A percentile compares a stretch with the other conserved stretches of the same genome.
phyloP scores from a whole-genome alignment of 805 yeast genomes.

The Yamadazyma kitorensis region DNA sequence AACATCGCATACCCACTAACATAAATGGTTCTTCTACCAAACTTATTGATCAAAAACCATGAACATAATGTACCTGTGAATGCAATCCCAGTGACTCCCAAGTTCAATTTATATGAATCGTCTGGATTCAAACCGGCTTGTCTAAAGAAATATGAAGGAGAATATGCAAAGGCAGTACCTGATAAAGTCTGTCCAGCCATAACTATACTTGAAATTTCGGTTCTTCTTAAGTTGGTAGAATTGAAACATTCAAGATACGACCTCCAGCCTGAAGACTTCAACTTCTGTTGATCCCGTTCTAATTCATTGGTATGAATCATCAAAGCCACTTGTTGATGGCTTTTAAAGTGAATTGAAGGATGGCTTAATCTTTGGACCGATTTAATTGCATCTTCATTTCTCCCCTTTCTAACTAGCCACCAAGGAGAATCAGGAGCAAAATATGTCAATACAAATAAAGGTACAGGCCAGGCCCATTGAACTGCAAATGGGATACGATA shows the following conservation, averaged over 20 bases:
- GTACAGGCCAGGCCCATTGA: slow-evolving; percentile 59
- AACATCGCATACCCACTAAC: slow-evolving; percentile 34
- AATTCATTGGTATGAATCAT: slow-evolving; percentile 28
- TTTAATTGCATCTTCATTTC: slow-evolving; percentile 40
- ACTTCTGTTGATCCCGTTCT: slow-evolving; percentile 27
- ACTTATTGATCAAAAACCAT: slow-evolving; percentile 25
- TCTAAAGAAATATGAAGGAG: slow-evolving; percentile 47
- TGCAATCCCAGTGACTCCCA: slow-evolving; percentile 29
- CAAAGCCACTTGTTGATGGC: slow-evolving; percentile 14
- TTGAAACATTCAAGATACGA: slow-evolving; percentile 45
- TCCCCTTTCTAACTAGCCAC: slow-evolving; percentile 47
- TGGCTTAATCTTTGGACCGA: slow-evolving; percentile 33
- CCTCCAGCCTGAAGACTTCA: slow-evolving; percentile 22
- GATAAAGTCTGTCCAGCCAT: slow-evolving; percentile 45
- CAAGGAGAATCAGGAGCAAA: slow-evolving; percentile 58
- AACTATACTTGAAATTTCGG: slow-evolving; percentile 43
- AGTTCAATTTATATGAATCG: slow-evolving; percentile 26
- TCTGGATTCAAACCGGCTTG: slow-evolving; percentile 44
- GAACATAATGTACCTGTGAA: slow-evolving; percentile 23
- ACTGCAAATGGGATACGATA: slow-evolving; percentile 54
- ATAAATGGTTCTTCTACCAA: slow-evolving; percentile 40
- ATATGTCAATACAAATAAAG: slow-evolving; percentile 39
- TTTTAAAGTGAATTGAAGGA: slow-evolving; percentile 10
- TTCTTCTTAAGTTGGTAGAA: slow-evolving; percentile 46
- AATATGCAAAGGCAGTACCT: slow-evolving; percentile 45